Evolutionary conservation across 1,284 basidiomycete species (phyloP).

Genomic region (Vanrija sp.): DNA sequence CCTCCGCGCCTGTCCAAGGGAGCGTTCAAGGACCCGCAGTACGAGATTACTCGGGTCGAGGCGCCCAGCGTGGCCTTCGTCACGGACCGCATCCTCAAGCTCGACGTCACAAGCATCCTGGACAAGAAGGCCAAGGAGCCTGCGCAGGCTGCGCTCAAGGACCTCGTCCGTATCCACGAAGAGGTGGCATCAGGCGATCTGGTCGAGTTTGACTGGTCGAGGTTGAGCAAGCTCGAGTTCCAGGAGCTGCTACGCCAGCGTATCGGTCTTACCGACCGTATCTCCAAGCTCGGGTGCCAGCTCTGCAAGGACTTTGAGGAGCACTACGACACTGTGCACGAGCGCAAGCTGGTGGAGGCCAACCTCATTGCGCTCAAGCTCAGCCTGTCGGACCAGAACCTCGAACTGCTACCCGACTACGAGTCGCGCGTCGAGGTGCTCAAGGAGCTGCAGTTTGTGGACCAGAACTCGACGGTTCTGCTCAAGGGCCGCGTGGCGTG

Average conservation of each 20-base stretch:
- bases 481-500: constrained; percentile 97
- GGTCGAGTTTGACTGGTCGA: constrained; percentile 78
- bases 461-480: constrained; percentile 87
- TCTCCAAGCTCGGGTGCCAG: constrained; percentile 55
- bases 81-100: constrained; percentile 68
- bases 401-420: constrained; percentile 95
- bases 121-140: constrained; percentile 60
- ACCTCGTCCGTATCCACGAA: constrained; percentile 55
- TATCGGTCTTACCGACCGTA: constrained; percentile 53
- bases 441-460: constrained; percentile 85
- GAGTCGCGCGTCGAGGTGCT: constrained; percentile 89
- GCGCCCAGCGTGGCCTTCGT: constrained; percentile 74
- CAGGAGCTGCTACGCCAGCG: constrained; percentile 73
- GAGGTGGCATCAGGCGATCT: constrained; percentile 56
- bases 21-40: constrained; percentile 57
- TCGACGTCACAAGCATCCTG: constrained; percentile 56
- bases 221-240: constrained; percentile 82
- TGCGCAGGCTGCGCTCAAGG: constrained; percentile 26
- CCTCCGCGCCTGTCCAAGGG: constrained; percentile 58
- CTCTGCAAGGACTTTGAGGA: constrained; percentile 63
- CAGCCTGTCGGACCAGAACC: constrained; percentile 88
- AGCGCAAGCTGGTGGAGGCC: constrained; percentile 65
- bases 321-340: constrained; percentile 69
- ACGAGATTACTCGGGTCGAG: constrained; percentile 67
- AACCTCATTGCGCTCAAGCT: constrained; percentile 72